Evolutionary conservation across 2,329 filamentous ascomycete genomes (phyloP), one percentile per base, ranked within the genome.

Genomic region (Talaromyces sp.): DNA sequence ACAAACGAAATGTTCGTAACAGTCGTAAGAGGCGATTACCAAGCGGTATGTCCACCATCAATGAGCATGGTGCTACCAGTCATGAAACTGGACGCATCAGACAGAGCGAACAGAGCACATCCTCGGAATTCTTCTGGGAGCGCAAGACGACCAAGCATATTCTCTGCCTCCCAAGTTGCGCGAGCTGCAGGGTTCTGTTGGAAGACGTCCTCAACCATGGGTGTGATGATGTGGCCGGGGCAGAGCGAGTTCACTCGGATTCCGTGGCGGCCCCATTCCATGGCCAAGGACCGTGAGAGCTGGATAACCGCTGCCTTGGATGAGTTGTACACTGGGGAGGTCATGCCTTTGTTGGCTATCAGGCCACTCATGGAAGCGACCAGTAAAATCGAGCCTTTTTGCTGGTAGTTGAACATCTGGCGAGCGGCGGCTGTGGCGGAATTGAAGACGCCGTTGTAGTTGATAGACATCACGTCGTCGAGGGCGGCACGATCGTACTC

Each of bases 121-220:
- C 87, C 82, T 53, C 83, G 79, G 64, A 84, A 84, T 57, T 85
- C 82, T 57, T 84, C 81, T 0, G 82, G 80, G 7, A 72, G 74
- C 4, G 82, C 82, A 40, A 85, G 62, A 20, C 81, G 73, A 8
- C 80, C 80, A 22, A 85, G 71, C 65, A 86, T 77, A 54, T 77
- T 78, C 63, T 77, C 75, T 0, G 66, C 64, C 53, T 77, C 74
- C 76, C 76, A 78, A 6, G 67, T 66, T 10, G 68, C 68, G 22
- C 66, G 63, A 4, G 73, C 63, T 65, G 91, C 88, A 0, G 91
- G 91, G 60, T 84, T 89, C 58, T 88, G 80, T 59, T 86, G 80
- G 65, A 96, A 94, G 29, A 96, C 82, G 52, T 84, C 82, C 68
- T 90, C 84, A 1, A 93, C 89, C 91, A 96, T 96, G 19, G 87